Base-by-base conservation (phyloP, 2,329 filamentous ascomycete species). In the Penicillium sp. region DNA sequence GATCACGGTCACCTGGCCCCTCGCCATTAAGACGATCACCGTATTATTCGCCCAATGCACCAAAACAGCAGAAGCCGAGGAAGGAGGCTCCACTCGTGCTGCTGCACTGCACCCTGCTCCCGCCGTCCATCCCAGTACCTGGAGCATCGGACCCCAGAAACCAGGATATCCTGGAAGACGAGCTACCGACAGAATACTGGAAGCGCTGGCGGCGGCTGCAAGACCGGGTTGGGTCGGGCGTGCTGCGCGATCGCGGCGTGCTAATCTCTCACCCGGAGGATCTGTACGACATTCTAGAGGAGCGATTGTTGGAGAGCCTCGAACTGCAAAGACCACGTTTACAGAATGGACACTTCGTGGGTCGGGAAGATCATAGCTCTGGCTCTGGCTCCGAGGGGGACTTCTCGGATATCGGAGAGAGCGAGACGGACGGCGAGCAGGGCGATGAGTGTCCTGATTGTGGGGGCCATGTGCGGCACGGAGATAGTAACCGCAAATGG, bases 181-280 rank as follows among this genome's bases (percentile, higher is more conserved):
- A 77, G 6, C 68, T 82, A 51, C 78, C 78, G 0, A 43, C 63
- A 1, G 59, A 65, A 40, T 74, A 72, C 53, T 71, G 54, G 68
- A 68, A 54, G 63, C 68, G 69, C 57, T 80, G 61, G 70, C 75
- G 76, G 35, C 60, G 79, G 3, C 63, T 84, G 12, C 73, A 75
- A 53, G 77, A 80, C 48, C 81, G 79, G 54, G 67, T 66, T 35
- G 68, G 64, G 1, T 76, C 77, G 4, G 75, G 76, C 2, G 74
- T 79, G 33, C 67, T 83, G n/a, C 72, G 77, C 63, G 69, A 77
- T 37, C 72, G 81, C 13, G 81, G 78, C 0, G 70, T 84, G 15
- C 68, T 84, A 48, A 80, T 84, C n/a, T 75, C 78, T 1, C 81
- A 84, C 61, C 81, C 81, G 1, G 69, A 75, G 51, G 79, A 81